Evolutionary conservation across 1,284 basidiomycete genomes (phyloP).

Genomic region (Sphaerobolus stellatus): DNA sequence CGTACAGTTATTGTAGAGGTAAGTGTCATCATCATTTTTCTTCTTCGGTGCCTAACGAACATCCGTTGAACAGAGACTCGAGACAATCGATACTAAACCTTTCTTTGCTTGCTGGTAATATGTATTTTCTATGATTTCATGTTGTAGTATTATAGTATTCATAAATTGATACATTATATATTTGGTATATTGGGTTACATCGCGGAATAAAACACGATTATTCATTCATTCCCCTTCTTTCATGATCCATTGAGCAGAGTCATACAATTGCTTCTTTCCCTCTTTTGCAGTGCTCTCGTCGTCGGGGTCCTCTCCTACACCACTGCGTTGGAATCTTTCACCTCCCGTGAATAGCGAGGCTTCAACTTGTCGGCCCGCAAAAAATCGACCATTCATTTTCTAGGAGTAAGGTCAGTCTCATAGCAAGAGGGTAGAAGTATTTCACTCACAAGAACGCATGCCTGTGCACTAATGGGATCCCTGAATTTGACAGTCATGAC

Average conservation of each 20-base stretch:
- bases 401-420: conserved; percentile 29
- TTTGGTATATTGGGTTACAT: neutral
- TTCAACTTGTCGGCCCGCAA: conserved; percentile 80
- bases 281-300: conserved; percentile 58
- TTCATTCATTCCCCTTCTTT: conserved; percentile 62
- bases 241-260: conserved; percentile 87
- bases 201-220: neutral
- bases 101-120: conserved; percentile 69
- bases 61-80: conserved; percentile 56
- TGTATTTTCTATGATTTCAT: neutral
- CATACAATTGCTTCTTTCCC: conserved; percentile 82
- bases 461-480: conserved; percentile 83
- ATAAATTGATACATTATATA: neutral
- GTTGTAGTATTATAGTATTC: neutral
- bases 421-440: neutral
- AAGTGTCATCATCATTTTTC: conserved; percentile 23
- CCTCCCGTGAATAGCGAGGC: conserved; percentile 81
- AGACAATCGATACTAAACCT: conserved; percentile 65
- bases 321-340: conserved; percentile 78
- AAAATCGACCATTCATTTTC: conserved; percentile 97
- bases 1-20: conserved; percentile 72
- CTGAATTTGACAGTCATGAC: conserved; percentile 97
- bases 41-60: neutral
- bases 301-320: conserved; percentile 55
- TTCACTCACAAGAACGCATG: conserved; percentile 78